phyloP scores from a whole-genome alignment of 805 yeast genomes.

The Ogataea corticis region DNA sequence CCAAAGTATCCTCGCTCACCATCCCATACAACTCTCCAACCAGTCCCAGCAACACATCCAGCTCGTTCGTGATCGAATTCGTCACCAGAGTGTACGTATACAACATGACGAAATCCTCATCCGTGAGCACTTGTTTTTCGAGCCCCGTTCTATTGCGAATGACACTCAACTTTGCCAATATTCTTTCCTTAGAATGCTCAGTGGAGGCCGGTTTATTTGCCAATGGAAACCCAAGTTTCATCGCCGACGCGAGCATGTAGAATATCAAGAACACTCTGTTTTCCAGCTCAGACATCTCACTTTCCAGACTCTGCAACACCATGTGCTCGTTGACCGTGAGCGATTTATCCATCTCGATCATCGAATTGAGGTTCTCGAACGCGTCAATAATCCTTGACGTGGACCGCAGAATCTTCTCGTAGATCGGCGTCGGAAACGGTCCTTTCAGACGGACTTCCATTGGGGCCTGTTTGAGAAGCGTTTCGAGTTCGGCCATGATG shows the following conservation, averaged over 20 bases:
- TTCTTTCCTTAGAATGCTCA: constrained; percentile 68
- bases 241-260: constrained; percentile 76
- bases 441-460: constrained; percentile 77
- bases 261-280: constrained; percentile 72
- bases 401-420: constrained; percentile 48
- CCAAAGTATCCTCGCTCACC: constrained; percentile 61
- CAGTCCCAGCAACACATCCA: constrained; percentile 54
- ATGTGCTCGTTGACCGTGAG: constrained; percentile 53
- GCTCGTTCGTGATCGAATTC: constrained; percentile 61
- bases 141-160: constrained; percentile 43
- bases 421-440: constrained; percentile 56
- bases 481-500: constrained; percentile 59
- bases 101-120: constrained; percentile 75
- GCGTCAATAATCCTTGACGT: constrained; percentile 73
- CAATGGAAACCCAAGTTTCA: constrained; percentile 72
- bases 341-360: constrained; percentile 61
- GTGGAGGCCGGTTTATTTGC: constrained; percentile 79
- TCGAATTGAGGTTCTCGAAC: constrained; percentile 68
- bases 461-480: constrained; percentile 67
- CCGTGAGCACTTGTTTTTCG: constrained; percentile 40
- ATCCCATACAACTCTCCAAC: constrained; percentile 65
- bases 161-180: constrained; percentile 63
- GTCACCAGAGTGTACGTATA: constrained; percentile 77
- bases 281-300: constrained; percentile 68
- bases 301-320: constrained; percentile 53